phyloP scores from a whole-genome alignment of 208 protist genomes.

The Trypanosoma theileri region DNA sequence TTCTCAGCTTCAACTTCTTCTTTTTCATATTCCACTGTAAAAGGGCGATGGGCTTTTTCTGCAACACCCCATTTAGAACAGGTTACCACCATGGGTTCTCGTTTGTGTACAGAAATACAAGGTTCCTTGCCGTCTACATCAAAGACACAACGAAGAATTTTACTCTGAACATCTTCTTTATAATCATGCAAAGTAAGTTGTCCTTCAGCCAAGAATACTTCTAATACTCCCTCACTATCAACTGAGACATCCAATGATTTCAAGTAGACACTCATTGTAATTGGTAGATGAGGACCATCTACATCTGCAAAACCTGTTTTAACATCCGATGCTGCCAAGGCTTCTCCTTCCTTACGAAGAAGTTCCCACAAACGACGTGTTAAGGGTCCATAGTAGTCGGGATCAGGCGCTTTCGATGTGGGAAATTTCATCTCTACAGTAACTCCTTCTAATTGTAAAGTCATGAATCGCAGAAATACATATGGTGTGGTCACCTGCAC shows the following conservation, averaged over 20 bases:
- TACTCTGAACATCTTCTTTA: constrained; percentile 19
- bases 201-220: constrained; percentile 26
- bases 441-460: constrained; percentile 23
- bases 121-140: constrained; percentile 23
- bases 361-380: constrained; percentile 30
- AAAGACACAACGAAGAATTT: constrained; percentile 24
- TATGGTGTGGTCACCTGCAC: constrained; percentile 15
- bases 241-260: constrained; percentile 25
- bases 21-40: constrained; percentile 13
- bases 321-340: neutral
- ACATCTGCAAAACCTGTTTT: neutral
- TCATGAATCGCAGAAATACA: constrained; percentile 26
- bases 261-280: constrained; percentile 29
- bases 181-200: constrained; percentile 29
- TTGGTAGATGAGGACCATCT: constrained; percentile 27
- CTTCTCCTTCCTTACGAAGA: constrained; percentile 20
- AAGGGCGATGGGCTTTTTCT: constrained; percentile 17
- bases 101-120: constrained; percentile 22
- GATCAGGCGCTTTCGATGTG: constrained; percentile 18
- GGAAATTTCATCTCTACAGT: constrained; percentile 29
- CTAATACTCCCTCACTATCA: constrained; percentile 17
- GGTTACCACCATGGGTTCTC: neutral
- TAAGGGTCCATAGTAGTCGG: constrained; percentile 30
- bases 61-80: neutral
- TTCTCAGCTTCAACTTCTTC: constrained; percentile 17